A percentile compares a stretch with the other conserved stretches of the same genome.
Evolutionary conservation across 2,329 filamentous ascomycete species (phyloP).

Genomic region (Hymenoscyphus repandus): DNA sequence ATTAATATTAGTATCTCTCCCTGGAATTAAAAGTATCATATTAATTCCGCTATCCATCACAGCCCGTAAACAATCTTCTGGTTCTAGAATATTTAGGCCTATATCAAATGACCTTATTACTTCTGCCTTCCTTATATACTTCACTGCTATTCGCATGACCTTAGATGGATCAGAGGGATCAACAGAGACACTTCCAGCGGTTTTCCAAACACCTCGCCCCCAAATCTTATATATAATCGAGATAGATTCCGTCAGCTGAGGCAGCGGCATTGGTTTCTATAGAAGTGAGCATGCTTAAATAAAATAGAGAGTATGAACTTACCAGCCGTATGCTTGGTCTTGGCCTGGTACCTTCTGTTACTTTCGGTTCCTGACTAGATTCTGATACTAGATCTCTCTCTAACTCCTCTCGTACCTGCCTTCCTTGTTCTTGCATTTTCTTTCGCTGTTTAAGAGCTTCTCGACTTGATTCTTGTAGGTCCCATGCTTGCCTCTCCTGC

Average conservation of each 20-base stretch:
- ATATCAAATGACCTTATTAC: conserved; percentile 5
- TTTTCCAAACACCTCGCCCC: conserved; percentile 9
- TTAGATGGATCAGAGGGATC: conserved; percentile 5
- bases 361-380: conserved; percentile 1
- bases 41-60: conserved; percentile 10
- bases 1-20: conserved; percentile 10
- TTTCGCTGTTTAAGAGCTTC: not conserved
- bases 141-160: conserved; percentile 5
- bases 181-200: conserved; percentile 1
- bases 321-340: not conserved
- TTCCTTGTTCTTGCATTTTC: not conserved
- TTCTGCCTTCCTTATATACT: conserved; percentile 9
- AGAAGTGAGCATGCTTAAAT: conserved; percentile 3
- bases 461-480: not conserved
- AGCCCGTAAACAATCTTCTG: conserved; percentile 8
- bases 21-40: conserved; percentile 13
- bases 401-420: conserved; percentile 1
- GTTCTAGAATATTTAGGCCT: conserved; percentile 11
- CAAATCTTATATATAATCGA: conserved; percentile 3
- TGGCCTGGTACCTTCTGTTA: conserved; percentile 1
- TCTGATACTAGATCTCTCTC: not conserved
- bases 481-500: not conserved
- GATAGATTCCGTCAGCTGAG: conserved; percentile 1
- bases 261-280: conserved; percentile 3
- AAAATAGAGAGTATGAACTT: too few species aligned